Base-by-base conservation (phyloP, 2,329 filamentous ascomycete species). In the Colletotrichum neosansevieriae region DNA sequence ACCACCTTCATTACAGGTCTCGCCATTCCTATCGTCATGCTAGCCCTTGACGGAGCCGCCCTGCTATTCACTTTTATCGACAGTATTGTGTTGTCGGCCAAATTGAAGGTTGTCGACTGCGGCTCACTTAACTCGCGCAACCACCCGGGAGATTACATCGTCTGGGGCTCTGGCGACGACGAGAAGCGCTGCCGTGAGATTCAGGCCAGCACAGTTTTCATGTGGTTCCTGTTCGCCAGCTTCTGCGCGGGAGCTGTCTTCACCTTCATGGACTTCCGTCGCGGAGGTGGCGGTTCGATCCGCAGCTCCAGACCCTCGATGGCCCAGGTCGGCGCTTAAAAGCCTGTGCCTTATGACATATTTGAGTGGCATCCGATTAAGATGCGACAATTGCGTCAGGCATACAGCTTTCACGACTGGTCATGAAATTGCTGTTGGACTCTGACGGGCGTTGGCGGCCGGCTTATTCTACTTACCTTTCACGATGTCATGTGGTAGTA, bases 171-270 rank as follows among this genome's bases (percentile, higher is more conserved):
- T 51, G 69, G 71, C 70, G 76, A 90, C 78, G 82, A 85, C 68
- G 78, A 83, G 76, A 89, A 90, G 82, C 87, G 91, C 72, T 94
- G 92, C 81, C 89, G 88, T 71, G 89, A 93, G 80, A 87, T 93
- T 15, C 92, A 94, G 81, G 92, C 92, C 42, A 86, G 87, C 70
- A 88, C 87, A 38, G 91, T 88, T 42, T 95, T 95, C 81, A 85
- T 93, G 80, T 95, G 91, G 91, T 94, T 94, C 81, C 86, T 93
- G 56, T 93, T 91, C 77, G 85, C 82, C 44, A 83, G 86, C 29
- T 92, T 91, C 75, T 80, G 83, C 32, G 88, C 82, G 3, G 84
- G 85, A 45, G 76, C 89, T 50, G 81, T 88, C 75, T 84, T 92
- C 71, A 80, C 85, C 63, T 77, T 89, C 74, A 80, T 82, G 68